These are phyloP conservation scores for Carex littledalei DNA, from an alignment of 176 grass and related monocot species.

Conservation along the genomic window DNA sequence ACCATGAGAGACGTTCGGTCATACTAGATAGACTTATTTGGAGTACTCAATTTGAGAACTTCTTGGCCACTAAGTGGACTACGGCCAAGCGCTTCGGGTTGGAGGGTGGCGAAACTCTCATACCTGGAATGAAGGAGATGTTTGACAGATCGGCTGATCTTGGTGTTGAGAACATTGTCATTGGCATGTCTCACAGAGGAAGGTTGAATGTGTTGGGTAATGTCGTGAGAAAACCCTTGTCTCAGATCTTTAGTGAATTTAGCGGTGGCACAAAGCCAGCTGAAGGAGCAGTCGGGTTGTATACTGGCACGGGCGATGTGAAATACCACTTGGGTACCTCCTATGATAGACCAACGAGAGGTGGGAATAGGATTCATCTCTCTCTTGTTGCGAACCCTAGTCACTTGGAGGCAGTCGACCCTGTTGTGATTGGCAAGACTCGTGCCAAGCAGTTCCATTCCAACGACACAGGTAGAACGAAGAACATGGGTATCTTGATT, in stretches of 20 bases:
- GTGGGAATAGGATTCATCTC: slow-evolving; percentile 80
- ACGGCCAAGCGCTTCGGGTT: slow-evolving; percentile 89
- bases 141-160: slow-evolving; percentile 69
- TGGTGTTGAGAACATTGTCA: slow-evolving; percentile 82
- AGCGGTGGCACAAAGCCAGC: slow-evolving; percentile 81
- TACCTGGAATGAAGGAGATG: slow-evolving; percentile 98
- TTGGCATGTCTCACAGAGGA: slow-evolving; percentile 94
- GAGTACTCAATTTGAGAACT: slow-evolving; percentile 97
- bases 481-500: slow-evolving; percentile 78
- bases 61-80: slow-evolving; percentile 91
- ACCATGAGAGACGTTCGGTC: slow-evolving; percentile 50
- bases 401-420: slow-evolving; percentile 86
- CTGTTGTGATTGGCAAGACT: slow-evolving; percentile 84
- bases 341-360: slow-evolving; percentile 82
- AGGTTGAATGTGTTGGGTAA: slow-evolving; percentile 92
- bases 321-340: slow-evolving; percentile 97
- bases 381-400: slow-evolving; percentile 92
- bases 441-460: slow-evolving; percentile 91
- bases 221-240: slow-evolving; percentile 79
- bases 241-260: slow-evolving; percentile 97
- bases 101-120: slow-evolving; percentile 82
- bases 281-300: slow-evolving; percentile 72
- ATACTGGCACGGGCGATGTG: slow-evolving; percentile 89
- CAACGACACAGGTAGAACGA: slow-evolving; percentile 78
- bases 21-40: slow-evolving; percentile 93